phyloP scores from a whole-genome alignment of 2,329 filamentous ascomycete genomes.

The Cladobotryum mycophilum region DNA sequence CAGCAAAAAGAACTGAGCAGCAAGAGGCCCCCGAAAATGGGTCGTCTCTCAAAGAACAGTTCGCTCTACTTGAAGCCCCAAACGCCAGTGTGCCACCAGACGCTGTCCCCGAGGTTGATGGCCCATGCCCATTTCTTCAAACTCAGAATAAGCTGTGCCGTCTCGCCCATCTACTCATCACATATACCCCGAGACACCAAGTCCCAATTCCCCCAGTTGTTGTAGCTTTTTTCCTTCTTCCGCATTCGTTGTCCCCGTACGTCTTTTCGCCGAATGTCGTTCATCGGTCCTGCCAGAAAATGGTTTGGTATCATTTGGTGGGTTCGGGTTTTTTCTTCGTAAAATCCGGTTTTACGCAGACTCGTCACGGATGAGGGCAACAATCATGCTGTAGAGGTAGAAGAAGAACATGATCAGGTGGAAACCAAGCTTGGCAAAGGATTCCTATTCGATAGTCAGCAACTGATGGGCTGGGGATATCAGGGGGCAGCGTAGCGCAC shows the following conservation, averaged over 20 bases:
- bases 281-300: slow-evolving; percentile 10
- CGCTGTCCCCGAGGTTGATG: slow-evolving; percentile 25
- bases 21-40: neutral
- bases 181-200: slow-evolving; percentile 3
- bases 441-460: slow-evolving; percentile 60
- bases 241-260: neutral
- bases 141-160: slow-evolving; percentile 18
- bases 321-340: slow-evolving; percentile 4
- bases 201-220: slow-evolving; percentile 5
- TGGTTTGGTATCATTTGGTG: slow-evolving; percentile 14
- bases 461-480: neutral
- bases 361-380: slow-evolving; percentile 94
- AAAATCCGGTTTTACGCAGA: slow-evolving; percentile 55
- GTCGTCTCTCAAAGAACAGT: slow-evolving; percentile 9
- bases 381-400: slow-evolving; percentile 98
- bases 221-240: neutral
- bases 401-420: slow-evolving; percentile 99
- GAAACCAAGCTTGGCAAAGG: slow-evolving; percentile 97
- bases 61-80: slow-evolving; percentile 20
- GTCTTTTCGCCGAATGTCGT: slow-evolving; percentile 7
- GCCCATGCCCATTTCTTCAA: slow-evolving; percentile 23
- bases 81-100: slow-evolving; percentile 25
- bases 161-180: slow-evolving; percentile 22
- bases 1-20: neutral
- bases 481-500: slow-evolving; percentile 36